Conservation (phyloP, 2,329 filamentous ascomycete species). For the Calonectria pseudoturangicola region DNA sequence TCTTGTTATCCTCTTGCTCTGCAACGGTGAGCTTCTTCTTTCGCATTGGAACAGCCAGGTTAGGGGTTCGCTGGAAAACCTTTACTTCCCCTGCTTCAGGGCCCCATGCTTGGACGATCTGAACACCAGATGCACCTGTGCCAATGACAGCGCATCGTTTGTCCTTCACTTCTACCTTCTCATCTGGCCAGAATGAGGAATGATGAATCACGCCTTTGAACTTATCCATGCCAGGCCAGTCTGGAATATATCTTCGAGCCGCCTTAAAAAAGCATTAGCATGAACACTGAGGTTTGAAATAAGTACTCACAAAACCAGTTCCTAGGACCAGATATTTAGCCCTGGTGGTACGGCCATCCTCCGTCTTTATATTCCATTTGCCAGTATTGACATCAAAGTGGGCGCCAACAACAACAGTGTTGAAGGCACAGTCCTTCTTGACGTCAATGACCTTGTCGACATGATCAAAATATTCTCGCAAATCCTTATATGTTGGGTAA, state of each 20-base stretch:
- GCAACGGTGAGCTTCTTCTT: conserved; percentile 62
- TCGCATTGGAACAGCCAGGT: conserved; percentile 78
- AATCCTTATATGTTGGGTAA: conserved; percentile 71
- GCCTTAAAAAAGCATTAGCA: conserved; percentile 58
- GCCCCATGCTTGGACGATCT: conserved; percentile 77
- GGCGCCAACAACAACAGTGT: conserved; percentile 72
- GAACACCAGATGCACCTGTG: conserved; percentile 79
- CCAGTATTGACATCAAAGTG: conserved; percentile 68
- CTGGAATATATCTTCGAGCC: conserved; percentile 76
- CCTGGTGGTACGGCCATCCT: conserved; percentile 69
- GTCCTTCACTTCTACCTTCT: conserved; percentile 72
- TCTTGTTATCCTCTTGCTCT: conserved; percentile 65
- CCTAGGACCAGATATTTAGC: conserved; percentile 72
- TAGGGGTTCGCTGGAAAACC: conserved; percentile 81
- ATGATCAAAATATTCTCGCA: conserved; percentile 76
- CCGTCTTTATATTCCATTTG: conserved; percentile 70
- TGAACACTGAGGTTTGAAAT: not conserved
- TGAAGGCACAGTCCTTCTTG: conserved; percentile 74
- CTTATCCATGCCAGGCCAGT: conserved; percentile 74
- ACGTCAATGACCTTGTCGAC: conserved; percentile 73
- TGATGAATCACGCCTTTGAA: conserved; percentile 77
- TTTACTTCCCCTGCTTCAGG: conserved; percentile 70
- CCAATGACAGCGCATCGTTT: conserved; percentile 79
- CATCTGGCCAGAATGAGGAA: conserved; percentile 76
- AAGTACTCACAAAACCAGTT: conserved; percentile 67